Evolutionary conservation across 495 filamentous ascomycete species (phyloP), one percentile per base, ranked within the genome.

Genomic region (Durotheca rogersii): DNA sequence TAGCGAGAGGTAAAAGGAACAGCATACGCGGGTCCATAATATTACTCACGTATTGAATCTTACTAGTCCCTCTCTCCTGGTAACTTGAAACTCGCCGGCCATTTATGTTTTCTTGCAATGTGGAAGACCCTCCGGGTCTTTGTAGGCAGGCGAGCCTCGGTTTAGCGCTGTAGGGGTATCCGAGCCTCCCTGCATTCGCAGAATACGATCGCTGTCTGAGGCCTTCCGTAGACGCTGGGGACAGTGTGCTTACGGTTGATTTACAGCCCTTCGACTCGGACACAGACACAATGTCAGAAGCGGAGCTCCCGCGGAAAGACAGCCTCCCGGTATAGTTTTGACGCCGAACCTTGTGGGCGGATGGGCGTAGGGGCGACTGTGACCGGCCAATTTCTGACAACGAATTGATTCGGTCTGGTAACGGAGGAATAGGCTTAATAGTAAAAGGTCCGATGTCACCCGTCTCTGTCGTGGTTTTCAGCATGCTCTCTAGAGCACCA

Each of bases 391-490:
- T 36, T 6, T 57, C 50, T 10, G 56, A 62, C 29, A 58, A 34
- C 2, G 45, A 34, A 35, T 52, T 56, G 47, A 48, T 53, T 10
- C 56, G 49, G 15, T 51, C 37, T 19, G 58, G 61, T 3, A 69
- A 67, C 21, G 79, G 60, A 7, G 77, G 71, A 25, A 73, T 61
- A 4, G 78, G 74, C 50, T 72, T 71, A 53, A 79, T 79, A 32
- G 77, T 76, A 47, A 86, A 81, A 36, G 78, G 66, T 6, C 80
- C 83, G 38, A 87, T 80, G 43, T 86, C 81, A 11, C 84, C 85
- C 1, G 80, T 79, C 65, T 88, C 85, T 0, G 84, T 88, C 0
- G 76, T 83, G 6, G 78, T 87, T 62, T 77, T 86, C 32, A 88
- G 76, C 84, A 88, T 87, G 61, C 80, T 78, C 51, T 78, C 71